Percentiles rank a stretch among this genome's conserved stretches.
Conservation (phyloP, 192 early-diverging fungal species). For the Backusella parvicylindrica region DNA sequence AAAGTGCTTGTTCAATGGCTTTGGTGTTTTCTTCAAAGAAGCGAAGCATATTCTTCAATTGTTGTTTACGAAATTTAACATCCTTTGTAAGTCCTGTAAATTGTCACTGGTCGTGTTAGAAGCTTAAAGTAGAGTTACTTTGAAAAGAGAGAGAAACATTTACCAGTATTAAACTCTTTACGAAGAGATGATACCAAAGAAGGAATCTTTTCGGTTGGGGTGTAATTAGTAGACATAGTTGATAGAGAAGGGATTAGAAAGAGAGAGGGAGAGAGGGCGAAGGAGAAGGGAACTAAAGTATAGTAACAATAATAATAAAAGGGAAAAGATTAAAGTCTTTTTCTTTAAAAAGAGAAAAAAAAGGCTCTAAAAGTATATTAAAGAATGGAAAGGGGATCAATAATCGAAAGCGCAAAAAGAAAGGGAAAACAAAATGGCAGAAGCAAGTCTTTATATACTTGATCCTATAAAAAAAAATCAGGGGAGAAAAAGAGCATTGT, state of each 20-base stretch:
- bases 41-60: constrained; percentile 15
- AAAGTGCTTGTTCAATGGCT: constrained; percentile 9
- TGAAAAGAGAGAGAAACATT: background rate
- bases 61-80: constrained; percentile 26
- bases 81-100: constrained; percentile 25
- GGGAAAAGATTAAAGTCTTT: background rate
- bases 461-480: too few relatives aligned
- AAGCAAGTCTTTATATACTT: background rate
- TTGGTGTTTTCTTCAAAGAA: constrained; percentile 20
- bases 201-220: constrained; percentile 8
- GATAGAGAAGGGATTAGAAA: background rate
- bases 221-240: constrained; percentile 17
- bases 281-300: background rate
- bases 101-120: background rate
- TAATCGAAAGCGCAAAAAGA: background rate
- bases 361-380: background rate
- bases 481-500: background rate
- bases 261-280: background rate
- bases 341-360: background rate
- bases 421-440: background rate
- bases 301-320: background rate
- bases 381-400: constrained; percentile 1
- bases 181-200: constrained; percentile 12
- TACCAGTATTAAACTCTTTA: constrained; percentile 22
- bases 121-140: background rate